Conservation (phyloP, 2,329 filamentous ascomycete species). For the Graphilbum fragrans region DNA sequence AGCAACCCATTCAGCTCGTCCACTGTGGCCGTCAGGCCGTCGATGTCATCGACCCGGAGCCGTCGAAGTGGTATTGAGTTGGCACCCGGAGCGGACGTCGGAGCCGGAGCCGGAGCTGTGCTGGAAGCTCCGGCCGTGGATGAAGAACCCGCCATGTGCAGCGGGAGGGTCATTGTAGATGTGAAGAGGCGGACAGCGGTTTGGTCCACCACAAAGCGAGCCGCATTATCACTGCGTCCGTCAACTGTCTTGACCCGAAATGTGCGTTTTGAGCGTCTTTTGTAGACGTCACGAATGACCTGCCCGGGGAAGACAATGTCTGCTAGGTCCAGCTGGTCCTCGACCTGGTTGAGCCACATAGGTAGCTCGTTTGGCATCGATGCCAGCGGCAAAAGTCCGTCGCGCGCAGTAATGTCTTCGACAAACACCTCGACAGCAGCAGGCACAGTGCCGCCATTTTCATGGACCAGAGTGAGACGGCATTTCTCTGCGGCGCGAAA, state of each 20-base stretch:
- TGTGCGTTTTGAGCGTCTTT: conserved; percentile 42
- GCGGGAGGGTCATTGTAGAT: neutral
- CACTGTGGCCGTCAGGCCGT: conserved; percentile 55
- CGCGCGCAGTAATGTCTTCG: conserved; percentile 39
- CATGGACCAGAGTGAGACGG: conserved; percentile 37
- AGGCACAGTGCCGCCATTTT: conserved; percentile 26
- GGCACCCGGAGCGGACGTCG: neutral
- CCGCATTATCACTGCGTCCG: conserved; percentile 28
- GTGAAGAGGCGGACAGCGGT: conserved; percentile 22
- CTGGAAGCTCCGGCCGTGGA: neutral
- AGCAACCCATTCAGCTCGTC: conserved; percentile 56
- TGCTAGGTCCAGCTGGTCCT: conserved; percentile 25
- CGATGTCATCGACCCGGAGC: conserved; percentile 42
- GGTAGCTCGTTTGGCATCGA: conserved; percentile 17
- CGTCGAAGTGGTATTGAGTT: conserved; percentile 16
- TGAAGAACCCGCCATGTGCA: too few relatives aligned
- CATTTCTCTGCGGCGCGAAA: conserved; percentile 60
- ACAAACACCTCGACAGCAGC: conserved; percentile 48
- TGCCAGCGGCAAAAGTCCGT: conserved; percentile 11
- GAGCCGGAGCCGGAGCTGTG: neutral
- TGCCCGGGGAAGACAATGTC: conserved; percentile 61
- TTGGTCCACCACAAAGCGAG: conserved; percentile 24
- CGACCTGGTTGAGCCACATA: conserved; percentile 24
- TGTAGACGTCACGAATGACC: conserved; percentile 51
- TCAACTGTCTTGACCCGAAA: conserved; percentile 51